Evolutionary conservation across 2,329 filamentous ascomycete genomes (phyloP).

Genomic region (Penicillium sp.): DNA sequence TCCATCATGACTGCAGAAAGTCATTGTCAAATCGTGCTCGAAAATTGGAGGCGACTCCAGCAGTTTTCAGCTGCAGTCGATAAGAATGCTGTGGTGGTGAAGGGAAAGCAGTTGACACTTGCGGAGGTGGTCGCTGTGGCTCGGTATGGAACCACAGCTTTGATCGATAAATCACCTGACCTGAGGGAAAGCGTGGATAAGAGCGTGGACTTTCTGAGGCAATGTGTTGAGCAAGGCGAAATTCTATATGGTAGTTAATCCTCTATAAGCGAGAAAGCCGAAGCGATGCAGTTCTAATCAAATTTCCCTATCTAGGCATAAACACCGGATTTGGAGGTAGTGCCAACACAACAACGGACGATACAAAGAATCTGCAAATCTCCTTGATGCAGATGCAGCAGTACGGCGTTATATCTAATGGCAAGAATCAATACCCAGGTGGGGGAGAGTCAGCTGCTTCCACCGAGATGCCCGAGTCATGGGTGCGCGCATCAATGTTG

Average conservation of each 20-base stretch:
- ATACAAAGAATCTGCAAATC: neutral
- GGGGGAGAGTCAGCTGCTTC: neutral
- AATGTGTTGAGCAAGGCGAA: neutral
- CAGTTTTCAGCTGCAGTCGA: neutral
- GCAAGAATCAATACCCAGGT: neutral
- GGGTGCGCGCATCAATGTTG: neutral
- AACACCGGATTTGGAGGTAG: neutral
- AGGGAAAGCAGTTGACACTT: neutral
- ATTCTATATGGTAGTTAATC: neutral
- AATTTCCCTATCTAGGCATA: neutral
- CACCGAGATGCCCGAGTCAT: neutral
- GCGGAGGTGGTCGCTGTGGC: neutral
- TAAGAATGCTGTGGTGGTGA: neutral
- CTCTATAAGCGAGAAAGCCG: neutral
- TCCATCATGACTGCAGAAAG: neutral
- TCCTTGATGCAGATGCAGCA: neutral
- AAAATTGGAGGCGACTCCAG: neutral
- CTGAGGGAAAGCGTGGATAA: neutral
- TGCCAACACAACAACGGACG: neutral
- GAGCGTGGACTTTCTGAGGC: neutral
- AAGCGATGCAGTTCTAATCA: neutral
- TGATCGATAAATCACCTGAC: neutral
- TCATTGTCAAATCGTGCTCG: neutral
- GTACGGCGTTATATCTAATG: neutral
- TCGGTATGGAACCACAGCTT: neutral